Evolutionary conservation across 108 stramenopile species (phyloP).

Genomic region (Stephanodiscus minutulus): DNA sequence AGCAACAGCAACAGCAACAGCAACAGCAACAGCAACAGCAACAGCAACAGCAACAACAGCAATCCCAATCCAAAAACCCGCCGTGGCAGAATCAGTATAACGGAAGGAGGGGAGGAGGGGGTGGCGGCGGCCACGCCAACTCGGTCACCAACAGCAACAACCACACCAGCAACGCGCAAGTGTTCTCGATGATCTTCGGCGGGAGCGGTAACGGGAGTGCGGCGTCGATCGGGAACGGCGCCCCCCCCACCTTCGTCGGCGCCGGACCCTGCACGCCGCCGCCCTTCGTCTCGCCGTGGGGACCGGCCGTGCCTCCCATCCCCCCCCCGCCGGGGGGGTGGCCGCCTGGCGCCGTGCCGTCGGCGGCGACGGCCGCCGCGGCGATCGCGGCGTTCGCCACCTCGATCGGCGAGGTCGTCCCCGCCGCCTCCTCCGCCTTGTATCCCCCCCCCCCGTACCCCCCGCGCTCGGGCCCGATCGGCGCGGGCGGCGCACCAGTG

Average conservation of each 20-base stretch:
- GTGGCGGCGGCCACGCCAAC: background rate
- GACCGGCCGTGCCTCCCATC: slow-evolving; percentile 16
- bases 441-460: too few relatives aligned
- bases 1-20: slow-evolving; percentile 14
- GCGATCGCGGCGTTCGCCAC: slow-evolving; percentile 34
- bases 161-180: slow-evolving; percentile 15
- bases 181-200: slow-evolving; percentile 35
- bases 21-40: slow-evolving; percentile 22
- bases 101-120: background rate
- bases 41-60: slow-evolving; percentile 9
- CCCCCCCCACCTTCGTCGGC: background rate
- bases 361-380: slow-evolving; percentile 22
- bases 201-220: slow-evolving; percentile 13
- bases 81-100: background rate
- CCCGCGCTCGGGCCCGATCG: too few relatives aligned
- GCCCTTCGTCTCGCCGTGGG: background rate
- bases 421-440: background rate
- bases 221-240: background rate
- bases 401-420: slow-evolving; percentile 7
- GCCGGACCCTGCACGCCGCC: background rate
- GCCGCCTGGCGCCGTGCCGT: slow-evolving; percentile 12
- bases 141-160: background rate
- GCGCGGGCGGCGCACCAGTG: background rate
- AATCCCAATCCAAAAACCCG: background rate
- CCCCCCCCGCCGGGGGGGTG: slow-evolving; percentile 33